These are phyloP conservation scores for Penicillium rolfsii DNA, from an alignment of 2,329 filamentous ascomycete genomes.

Conservation along the genomic window DNA sequence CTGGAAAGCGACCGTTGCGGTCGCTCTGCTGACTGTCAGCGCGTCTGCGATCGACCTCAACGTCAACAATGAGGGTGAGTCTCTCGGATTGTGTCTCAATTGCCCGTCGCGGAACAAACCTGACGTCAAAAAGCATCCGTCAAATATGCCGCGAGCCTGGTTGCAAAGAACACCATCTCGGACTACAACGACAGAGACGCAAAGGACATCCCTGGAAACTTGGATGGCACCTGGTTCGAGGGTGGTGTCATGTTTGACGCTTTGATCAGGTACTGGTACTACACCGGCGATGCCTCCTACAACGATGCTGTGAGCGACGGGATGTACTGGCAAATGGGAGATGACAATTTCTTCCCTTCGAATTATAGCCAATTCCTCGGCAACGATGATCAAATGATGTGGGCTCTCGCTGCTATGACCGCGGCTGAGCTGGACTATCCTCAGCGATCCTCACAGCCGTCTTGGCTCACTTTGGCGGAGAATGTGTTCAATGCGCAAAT, in stretches of 20 bases:
- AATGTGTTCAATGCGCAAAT: constrained; percentile 17
- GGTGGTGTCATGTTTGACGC: constrained; percentile 68
- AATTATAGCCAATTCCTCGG: constrained; percentile 60
- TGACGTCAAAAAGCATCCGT: constrained; percentile 10
- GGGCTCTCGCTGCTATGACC: constrained; percentile 75
- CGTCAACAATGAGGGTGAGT: constrained; percentile 9
- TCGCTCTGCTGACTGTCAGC: constrained; percentile 7
- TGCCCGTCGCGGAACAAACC: neutral
- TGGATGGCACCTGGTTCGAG: constrained; percentile 57
- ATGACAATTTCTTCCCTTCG: constrained; percentile 73
- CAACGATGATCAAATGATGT: constrained; percentile 44
- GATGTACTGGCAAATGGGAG: constrained; percentile 67
- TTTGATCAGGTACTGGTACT: constrained; percentile 79
- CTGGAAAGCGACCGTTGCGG: neutral
- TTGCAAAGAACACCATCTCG: constrained; percentile 11
- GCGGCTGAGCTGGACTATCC: constrained; percentile 75
- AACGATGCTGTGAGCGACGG: constrained; percentile 69
- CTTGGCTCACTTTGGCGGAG: constrained; percentile 16
- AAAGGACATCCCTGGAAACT: constrained; percentile 23
- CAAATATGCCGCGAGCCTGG: constrained; percentile 10
- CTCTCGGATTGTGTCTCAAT: neutral
- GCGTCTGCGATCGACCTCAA: constrained; percentile 8
- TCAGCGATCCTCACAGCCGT: constrained; percentile 60
- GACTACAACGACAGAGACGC: constrained; percentile 2
- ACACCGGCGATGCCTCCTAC: constrained; percentile 71